A percentile compares a stretch with the other conserved stretches of the same genome.
Evolutionary conservation across 179 eudicot genomes (phyloP).

Genomic region (Heliamphora pulchella): DNA sequence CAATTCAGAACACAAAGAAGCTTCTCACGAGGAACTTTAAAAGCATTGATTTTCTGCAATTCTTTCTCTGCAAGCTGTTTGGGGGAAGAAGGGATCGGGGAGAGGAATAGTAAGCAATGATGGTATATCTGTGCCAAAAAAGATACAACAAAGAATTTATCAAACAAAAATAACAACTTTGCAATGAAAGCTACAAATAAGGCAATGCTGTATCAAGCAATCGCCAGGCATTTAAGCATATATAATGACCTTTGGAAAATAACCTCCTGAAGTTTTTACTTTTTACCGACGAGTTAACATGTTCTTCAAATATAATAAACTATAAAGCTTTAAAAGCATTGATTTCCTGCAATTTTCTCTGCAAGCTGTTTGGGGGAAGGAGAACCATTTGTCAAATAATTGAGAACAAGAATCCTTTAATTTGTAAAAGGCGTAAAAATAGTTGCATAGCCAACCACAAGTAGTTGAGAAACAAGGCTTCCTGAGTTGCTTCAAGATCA

Average conservation of each 20-base stretch:
- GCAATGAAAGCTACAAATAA: background rate
- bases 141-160: background rate
- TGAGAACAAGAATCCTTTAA: too few relatives aligned
- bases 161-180: background rate
- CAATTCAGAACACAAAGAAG: conserved; percentile 27
- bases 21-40: conserved; percentile 31
- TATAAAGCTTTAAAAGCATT: background rate
- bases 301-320: background rate
- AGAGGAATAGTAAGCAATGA: background rate
- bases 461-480: too few relatives aligned
- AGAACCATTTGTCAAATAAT: too few relatives aligned
- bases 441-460: too few relatives aligned
- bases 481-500: too few relatives aligned
- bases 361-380: too few relatives aligned
- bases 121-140: background rate
- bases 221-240: background rate
- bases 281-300: background rate
- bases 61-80: conserved; percentile 31
- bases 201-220: background rate
- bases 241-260: background rate
- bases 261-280: background rate
- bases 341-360: too few relatives aligned
- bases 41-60: conserved; percentile 29
- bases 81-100: background rate
- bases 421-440: too few relatives aligned